phyloP scores from a whole-genome alignment of 2,329 filamentous ascomycete species.

The Monosporascus ibericus region DNA sequence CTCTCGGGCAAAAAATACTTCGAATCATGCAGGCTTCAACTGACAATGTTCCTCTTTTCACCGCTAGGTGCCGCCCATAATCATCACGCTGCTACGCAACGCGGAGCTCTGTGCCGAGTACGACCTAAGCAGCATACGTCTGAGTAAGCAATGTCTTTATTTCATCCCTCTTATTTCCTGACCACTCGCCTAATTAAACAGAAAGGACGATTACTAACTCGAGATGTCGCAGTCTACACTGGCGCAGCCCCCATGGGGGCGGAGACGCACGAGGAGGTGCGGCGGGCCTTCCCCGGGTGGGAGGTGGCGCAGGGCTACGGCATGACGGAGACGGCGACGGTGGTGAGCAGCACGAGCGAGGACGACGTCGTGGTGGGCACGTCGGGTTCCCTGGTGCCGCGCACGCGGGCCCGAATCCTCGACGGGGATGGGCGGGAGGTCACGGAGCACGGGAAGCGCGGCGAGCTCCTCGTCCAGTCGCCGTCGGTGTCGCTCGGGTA shows the following conservation, averaged over 20 bases:
- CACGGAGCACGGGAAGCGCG: slow-evolving; percentile 58
- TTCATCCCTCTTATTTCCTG: too few species aligned
- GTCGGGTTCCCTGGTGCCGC: slow-evolving; percentile 64
- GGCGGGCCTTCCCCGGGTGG: slow-evolving; percentile 41
- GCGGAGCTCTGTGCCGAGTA: slow-evolving; percentile 55
- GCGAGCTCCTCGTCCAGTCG: slow-evolving; percentile 73
- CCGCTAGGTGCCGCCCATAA: slow-evolving; percentile 67
- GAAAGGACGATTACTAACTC: too few species aligned
- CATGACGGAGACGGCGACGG: slow-evolving; percentile 72
- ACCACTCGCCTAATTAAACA: too few species aligned
- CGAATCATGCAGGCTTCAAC: too few species aligned
- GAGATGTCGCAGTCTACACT: slow-evolving; percentile 47
- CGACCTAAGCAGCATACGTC: slow-evolving; percentile 62
- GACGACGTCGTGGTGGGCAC: slow-evolving; percentile 66
- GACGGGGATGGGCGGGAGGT: slow-evolving; percentile 65
- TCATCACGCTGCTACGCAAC: slow-evolving; percentile 68
- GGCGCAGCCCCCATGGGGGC: slow-evolving; percentile 73
- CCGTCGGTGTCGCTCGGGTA: slow-evolving; percentile 79
- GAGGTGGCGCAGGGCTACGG: slow-evolving; percentile 64
- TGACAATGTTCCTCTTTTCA: neutral
- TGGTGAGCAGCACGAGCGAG: slow-evolving; percentile 54
- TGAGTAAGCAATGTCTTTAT: slow-evolving; percentile 5
- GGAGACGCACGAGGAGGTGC: slow-evolving; percentile 59
- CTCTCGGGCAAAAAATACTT: too few species aligned
- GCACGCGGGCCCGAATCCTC: slow-evolving; percentile 59